Base-by-base conservation (phyloP, 768 basidiomycete species). In the Paxillus rubicundulus region DNA sequence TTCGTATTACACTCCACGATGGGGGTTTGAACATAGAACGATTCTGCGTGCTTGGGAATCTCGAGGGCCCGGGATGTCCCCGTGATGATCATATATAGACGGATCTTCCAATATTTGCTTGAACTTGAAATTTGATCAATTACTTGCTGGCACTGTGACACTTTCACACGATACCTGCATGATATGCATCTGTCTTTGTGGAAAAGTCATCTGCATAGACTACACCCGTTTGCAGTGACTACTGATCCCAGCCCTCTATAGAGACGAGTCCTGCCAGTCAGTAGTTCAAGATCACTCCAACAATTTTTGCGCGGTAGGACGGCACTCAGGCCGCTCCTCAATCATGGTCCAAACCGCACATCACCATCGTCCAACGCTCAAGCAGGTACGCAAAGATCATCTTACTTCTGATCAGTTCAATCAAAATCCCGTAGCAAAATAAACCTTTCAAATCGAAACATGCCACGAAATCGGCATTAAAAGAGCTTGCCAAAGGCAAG, bases 361-460 rank as follows among this genome's bases (percentile, higher is more conserved):
- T 51, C 89, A 90, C 60, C 79, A 79, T 65, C 91, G 92, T 56
- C 77, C 95, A 40, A 87, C 92, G 7, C 81, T 92, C 56, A 97
- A 96, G 72, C 94, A 97, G 80, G 81, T 80, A 54, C 42, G 78
- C 61, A 44, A 46, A 49, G 48, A 49, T 41, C 41, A 32, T 39
- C 47, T 50, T 36, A 39, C 38, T 38, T 18, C 32, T 17, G 5
- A 46, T 42, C 34, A 17, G 40, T 55, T 34, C 20, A 43, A 49
- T 28, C 32, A 38, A 42, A 44, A 36, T 44, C 47, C 41, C 17
- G 14, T 57, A 94, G 91, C 74, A 84, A 77, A 97, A 98, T 72
- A 98, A 98, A 70, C 60, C 80, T 2, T 98, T 89, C 78, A 98
- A 98, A 72, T 92, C 92, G 2, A 89, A 85, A 66, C 90, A 94